phyloP scores from a whole-genome alignment of 495 filamentous ascomycete genomes.

The Penicillium samsonianum region DNA sequence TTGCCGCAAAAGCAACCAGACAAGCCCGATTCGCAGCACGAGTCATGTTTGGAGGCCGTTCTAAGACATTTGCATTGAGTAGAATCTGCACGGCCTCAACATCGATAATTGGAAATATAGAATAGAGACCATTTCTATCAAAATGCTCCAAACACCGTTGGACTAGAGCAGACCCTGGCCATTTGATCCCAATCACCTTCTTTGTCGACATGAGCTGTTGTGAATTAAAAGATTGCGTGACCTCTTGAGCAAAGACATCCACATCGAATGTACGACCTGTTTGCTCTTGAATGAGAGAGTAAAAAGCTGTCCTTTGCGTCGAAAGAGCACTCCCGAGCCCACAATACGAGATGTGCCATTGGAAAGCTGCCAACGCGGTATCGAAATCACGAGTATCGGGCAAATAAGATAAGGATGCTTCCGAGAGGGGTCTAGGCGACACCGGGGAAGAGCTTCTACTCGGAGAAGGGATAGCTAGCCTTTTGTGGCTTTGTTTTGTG shows the following conservation, averaged over 20 bases:
- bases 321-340: constrained; percentile 25
- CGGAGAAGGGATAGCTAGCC: constrained; percentile 3
- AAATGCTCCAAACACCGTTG: constrained; percentile 27
- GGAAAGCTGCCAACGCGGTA: constrained; percentile 23
- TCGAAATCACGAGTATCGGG: constrained; percentile 25
- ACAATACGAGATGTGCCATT: constrained; percentile 27
- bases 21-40: constrained; percentile 25
- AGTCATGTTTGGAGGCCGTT: constrained; percentile 9
- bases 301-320: constrained; percentile 20
- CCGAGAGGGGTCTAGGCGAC: background rate
- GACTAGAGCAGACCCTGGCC: constrained; percentile 24
- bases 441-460: constrained; percentile 10
- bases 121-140: constrained; percentile 24
- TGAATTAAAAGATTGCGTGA: constrained; percentile 17
- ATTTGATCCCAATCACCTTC: constrained; percentile 14
- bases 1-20: constrained; percentile 30
- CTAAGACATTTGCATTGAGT: constrained; percentile 20
- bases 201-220: constrained; percentile 5
- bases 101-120: constrained; percentile 31
- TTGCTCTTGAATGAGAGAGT: constrained; percentile 20
- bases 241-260: constrained; percentile 23
- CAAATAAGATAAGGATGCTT: constrained; percentile 6
- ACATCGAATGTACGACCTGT: constrained; percentile 25
- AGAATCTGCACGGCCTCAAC: constrained; percentile 18
- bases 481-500: constrained; percentile 2